Evolutionary conservation across 2,329 filamentous ascomycete genomes (phyloP).

Genomic region (Botrytis medusae): DNA sequence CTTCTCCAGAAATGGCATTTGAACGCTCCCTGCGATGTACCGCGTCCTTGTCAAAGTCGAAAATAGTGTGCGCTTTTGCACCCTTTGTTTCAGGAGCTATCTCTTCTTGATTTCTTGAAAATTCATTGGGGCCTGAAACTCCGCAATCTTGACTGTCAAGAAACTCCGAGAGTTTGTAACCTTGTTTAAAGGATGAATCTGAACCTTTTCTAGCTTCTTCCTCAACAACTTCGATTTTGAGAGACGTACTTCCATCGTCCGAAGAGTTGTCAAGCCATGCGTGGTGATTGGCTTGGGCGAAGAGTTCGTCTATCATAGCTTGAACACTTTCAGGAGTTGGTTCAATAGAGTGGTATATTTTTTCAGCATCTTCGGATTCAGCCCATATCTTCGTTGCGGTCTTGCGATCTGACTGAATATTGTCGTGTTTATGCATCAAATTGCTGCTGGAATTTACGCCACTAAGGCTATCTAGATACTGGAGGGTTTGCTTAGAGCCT

Average conservation of each 20-base stretch:
- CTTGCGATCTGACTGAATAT: not conserved
- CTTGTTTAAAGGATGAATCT: not conserved
- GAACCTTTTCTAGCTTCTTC: not conserved
- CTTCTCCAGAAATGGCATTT: constrained; percentile 8
- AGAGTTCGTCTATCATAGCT: not conserved
- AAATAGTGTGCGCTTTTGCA: not conserved
- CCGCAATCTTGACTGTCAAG: not conserved
- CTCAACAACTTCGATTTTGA: not conserved
- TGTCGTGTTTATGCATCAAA: not conserved
- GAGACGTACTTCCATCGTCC: not conserved
- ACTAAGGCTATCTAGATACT: constrained; percentile 15
- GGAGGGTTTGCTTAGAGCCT: constrained; percentile 18
- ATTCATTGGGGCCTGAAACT: not conserved
- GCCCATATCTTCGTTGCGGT: not conserved
- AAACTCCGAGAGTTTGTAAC: not conserved
- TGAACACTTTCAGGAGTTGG: not conserved
- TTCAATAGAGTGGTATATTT: not conserved
- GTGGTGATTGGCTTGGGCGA: not conserved
- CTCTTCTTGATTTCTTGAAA: not conserved
- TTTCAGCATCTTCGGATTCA: not conserved
- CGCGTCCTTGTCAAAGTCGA: not conserved
- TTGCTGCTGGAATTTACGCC: not conserved
- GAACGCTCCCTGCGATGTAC: not conserved
- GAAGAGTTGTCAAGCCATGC: not conserved
- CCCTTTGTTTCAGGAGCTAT: too few species aligned